Conservation (phyloP, 2,329 filamentous ascomycete genomes). For the Clarireedia sp. region DNA sequence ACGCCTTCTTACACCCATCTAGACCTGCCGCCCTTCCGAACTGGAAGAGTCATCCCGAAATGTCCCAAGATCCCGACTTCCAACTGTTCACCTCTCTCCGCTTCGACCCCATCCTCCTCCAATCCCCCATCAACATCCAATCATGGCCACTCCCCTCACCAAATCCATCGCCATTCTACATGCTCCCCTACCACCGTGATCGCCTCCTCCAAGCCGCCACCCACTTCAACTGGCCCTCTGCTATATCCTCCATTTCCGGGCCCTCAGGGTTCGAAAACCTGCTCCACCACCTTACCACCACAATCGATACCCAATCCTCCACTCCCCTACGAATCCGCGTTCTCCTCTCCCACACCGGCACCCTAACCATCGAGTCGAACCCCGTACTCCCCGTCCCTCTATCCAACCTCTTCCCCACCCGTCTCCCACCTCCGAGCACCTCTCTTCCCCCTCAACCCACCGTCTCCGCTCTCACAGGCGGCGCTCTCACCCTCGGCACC, state of each 20-base stretch:
- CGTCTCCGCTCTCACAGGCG: constrained; percentile 25
- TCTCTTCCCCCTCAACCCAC: constrained; percentile 11
- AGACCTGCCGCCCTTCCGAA: too few species aligned
- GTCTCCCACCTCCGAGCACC: constrained; percentile 40
- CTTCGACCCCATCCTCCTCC: constrained; percentile 53
- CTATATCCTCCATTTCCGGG: constrained; percentile 38
- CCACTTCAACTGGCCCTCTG: constrained; percentile 47
- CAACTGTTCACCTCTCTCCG: constrained; percentile 64
- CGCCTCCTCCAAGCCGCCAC: constrained; percentile 60
- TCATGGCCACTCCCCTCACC: constrained; percentile 37
- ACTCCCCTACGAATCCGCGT: constrained; percentile 46
- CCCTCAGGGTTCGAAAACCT: constrained; percentile 38
- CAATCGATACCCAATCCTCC: constrained; percentile 23
- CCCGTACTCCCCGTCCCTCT: constrained; percentile 34
- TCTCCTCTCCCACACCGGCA: constrained; percentile 43
- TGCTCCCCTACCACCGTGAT: constrained; percentile 70
- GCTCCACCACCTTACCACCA: constrained; percentile 31
- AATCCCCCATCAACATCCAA: constrained; percentile 23
- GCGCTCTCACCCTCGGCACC: constrained; percentile 19
- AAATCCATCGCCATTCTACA: constrained; percentile 59
- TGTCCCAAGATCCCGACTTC: constrained; percentile 35
- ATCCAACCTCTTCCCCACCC: constrained; percentile 49
- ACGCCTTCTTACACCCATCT: too few species aligned
- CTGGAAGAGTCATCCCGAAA: background rate
- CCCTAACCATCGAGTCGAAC: constrained; percentile 36